Conservation (phyloP, 331 rosid genomes). For the Rhamnella rubrinervis region DNA sequence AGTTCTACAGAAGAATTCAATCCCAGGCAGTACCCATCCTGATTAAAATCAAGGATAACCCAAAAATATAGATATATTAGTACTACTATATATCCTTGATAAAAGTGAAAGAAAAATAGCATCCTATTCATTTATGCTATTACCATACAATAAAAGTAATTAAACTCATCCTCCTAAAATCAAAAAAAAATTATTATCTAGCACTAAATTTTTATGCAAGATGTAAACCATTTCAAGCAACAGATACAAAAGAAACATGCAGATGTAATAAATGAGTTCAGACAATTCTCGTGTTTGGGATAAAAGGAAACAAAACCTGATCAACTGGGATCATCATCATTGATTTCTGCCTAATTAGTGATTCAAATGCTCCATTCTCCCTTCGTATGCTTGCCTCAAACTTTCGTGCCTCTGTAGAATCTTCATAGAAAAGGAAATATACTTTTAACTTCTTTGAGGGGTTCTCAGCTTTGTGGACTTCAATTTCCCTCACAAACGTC, state of each 20-base stretch:
- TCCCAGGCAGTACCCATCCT: conserved; percentile 76
- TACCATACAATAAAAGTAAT: background rate
- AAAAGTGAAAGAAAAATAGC: background rate
- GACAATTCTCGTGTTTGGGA: background rate
- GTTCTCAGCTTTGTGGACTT: conserved; percentile 81
- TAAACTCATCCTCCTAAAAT: no score
- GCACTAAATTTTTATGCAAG: no score
- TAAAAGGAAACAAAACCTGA: conserved; percentile 55
- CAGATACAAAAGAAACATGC: background rate
- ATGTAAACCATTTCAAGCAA: no score
- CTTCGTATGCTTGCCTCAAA: conserved; percentile 89
- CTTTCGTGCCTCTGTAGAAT: conserved; percentile 89
- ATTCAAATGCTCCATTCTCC: conserved; percentile 97
- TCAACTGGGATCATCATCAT: conserved; percentile 94
- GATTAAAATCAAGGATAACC: conserved; percentile 27
- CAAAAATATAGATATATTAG: conserved; percentile 12
- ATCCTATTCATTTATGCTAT: background rate
- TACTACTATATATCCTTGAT: background rate
- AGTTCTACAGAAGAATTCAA: conserved; percentile 53
- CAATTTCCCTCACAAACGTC: conserved; percentile 91
- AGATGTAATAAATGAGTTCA: background rate
- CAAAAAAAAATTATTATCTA: no score
- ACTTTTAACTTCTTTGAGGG: conserved; percentile 72
- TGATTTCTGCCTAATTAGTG: conserved; percentile 94
- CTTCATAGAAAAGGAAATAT: conserved; percentile 88